phyloP scores from a whole-genome alignment of 2,329 filamentous ascomycete genomes.

The Didymella sp. region DNA sequence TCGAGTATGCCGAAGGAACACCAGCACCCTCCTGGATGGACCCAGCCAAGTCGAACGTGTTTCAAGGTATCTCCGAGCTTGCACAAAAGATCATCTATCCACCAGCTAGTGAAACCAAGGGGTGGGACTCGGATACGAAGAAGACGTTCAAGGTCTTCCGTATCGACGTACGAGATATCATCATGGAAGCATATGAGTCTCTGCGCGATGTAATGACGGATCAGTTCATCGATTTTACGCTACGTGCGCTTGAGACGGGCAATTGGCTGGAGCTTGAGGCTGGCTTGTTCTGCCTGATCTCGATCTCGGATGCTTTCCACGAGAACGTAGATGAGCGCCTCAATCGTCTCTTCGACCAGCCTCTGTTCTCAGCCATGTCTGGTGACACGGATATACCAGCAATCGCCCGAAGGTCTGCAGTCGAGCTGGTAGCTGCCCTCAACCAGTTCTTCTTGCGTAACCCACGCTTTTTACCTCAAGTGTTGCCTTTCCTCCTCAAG shows the following conservation, averaged over 20 bases:
- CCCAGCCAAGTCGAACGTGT: slow-evolving; percentile 64
- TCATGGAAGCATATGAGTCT: slow-evolving; percentile 73
- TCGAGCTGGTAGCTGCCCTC: slow-evolving; percentile 74
- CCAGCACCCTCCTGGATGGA: slow-evolving; percentile 62
- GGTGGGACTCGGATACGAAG: slow-evolving; percentile 74
- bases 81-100: slow-evolving; percentile 76
- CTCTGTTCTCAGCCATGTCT: slow-evolving; percentile 59
- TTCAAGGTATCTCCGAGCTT: slow-evolving; percentile 69
- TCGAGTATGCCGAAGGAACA: slow-evolving; percentile 43
- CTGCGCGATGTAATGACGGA: slow-evolving; percentile 56
- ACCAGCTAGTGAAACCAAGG: slow-evolving; percentile 60
- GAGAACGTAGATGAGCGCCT: slow-evolving; percentile 67
- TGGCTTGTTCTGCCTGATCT: slow-evolving; percentile 67
- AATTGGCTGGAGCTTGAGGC: slow-evolving; percentile 61
- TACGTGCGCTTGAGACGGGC: slow-evolving; percentile 50
- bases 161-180: slow-evolving; percentile 78
- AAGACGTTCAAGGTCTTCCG: slow-evolving; percentile 74
- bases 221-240: slow-evolving; percentile 55
- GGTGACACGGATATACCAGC: slow-evolving; percentile 61
- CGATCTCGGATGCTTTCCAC: slow-evolving; percentile 69
- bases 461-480: slow-evolving; percentile 69
- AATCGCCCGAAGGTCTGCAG: slow-evolving; percentile 70
- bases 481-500: slow-evolving; percentile 76
- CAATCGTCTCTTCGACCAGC: slow-evolving; percentile 68
- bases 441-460: slow-evolving; percentile 78